Evolutionary conservation across 2,329 filamentous ascomycete genomes (phyloP).

Genomic region (Sporothrix brunneoviolacea): DNA sequence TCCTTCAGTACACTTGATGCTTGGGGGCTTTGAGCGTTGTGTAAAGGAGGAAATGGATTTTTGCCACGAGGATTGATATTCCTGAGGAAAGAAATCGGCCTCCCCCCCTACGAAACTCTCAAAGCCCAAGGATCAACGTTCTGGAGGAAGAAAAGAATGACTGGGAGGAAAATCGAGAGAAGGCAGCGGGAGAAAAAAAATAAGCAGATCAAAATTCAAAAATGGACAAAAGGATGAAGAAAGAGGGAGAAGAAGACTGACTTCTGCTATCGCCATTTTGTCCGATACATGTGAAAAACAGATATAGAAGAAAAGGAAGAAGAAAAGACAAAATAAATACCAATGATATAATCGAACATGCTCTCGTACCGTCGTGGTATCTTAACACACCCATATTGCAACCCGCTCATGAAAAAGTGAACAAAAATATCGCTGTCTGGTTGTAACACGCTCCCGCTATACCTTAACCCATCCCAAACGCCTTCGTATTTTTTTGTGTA

Average conservation of each 20-base stretch:
- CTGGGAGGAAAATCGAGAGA: neutral
- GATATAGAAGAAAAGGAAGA: neutral
- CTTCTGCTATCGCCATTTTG: no score
- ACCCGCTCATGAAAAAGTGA: no score
- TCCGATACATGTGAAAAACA: neutral
- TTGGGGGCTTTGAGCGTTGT: conserved; percentile 19
- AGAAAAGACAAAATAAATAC: neutral
- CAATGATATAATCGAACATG: no score
- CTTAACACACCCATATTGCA: no score
- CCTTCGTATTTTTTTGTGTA: no score
- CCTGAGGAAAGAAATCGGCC: conserved; percentile 6
- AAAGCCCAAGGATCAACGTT: conserved; percentile 17
- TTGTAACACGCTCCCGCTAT: no score
- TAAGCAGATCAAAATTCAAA: neutral
- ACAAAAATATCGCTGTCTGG: no score
- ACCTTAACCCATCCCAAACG: no score
- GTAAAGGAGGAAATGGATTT: conserved; percentile 2
- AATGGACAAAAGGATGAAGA: neutral
- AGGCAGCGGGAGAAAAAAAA: neutral
- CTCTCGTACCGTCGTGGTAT: no score
- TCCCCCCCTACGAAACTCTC: conserved; percentile 17
- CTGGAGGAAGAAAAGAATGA: neutral
- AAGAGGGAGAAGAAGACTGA: no score
- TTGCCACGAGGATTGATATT: no score
- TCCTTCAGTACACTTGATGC: conserved; percentile 3